Conservation (phyloP, 352 stramenopile species). For the Globisporangium yorkense region DNA sequence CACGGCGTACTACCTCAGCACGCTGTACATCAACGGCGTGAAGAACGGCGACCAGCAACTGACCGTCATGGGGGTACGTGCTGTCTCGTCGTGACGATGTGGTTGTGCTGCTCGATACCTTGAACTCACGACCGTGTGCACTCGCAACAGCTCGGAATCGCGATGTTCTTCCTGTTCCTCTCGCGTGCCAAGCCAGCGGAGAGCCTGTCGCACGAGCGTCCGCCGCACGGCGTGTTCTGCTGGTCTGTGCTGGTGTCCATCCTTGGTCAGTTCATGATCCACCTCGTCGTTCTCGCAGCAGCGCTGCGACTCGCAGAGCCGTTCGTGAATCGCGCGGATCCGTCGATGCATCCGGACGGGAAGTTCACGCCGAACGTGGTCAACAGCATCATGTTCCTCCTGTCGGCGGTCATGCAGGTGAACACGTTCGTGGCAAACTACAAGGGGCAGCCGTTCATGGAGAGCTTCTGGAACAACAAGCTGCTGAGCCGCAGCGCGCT, state of each 20-base stretch:
- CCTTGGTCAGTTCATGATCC: conserved; percentile 87
- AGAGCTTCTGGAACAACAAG: conserved; percentile 40
- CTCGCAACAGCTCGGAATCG: conserved; percentile 26
- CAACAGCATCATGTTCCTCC: conserved; percentile 93
- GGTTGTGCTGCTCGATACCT: neutral
- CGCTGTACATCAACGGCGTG: conserved; percentile 91
- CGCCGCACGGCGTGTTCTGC: conserved; percentile 89
- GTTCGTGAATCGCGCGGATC: conserved; percentile 54
- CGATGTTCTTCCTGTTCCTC: conserved; percentile 53
- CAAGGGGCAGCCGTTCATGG: conserved; percentile 46
- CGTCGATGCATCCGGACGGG: conserved; percentile 57
- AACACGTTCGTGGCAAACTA: conserved; percentile 56
- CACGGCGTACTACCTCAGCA: conserved; percentile 91
- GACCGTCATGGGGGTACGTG: conserved; percentile 34
- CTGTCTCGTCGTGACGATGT: neutral
- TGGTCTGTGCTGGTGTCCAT: conserved; percentile 85
- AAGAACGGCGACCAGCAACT: conserved; percentile 94
- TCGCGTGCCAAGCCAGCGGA: conserved; percentile 82
- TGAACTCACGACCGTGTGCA: neutral
- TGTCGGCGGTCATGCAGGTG: conserved; percentile 72
- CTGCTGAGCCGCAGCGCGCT: conserved; percentile 26
- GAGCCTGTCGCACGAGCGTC: conserved; percentile 70
- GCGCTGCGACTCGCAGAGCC: conserved; percentile 43
- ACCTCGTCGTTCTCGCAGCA: conserved; percentile 76
- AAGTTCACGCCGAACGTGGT: conserved; percentile 93